Percentiles rank a stretch among this genome's conserved stretches.
Evolutionary conservation across 148 eudicot genomes (phyloP).

Genomic region (Silene conica): DNA sequence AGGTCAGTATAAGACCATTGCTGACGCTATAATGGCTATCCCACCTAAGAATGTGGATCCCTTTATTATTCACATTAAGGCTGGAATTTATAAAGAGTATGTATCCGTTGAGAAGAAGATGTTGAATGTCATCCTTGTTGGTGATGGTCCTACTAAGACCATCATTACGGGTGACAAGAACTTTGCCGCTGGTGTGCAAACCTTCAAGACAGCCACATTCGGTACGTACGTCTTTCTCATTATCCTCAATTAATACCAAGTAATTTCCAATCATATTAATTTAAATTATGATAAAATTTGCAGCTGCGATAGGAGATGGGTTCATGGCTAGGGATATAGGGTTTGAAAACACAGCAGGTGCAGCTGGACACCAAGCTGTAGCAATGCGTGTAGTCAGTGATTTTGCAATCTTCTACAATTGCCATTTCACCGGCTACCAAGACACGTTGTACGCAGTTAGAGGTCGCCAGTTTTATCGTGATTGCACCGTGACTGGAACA

Average conservation of each 20-base stretch:
- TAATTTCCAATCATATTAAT: too few species aligned
- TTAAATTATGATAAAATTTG: neutral
- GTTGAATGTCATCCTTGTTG: conserved; percentile 46
- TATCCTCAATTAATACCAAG: too few species aligned
- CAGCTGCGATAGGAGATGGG: conserved; percentile 36
- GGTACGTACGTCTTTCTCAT: conserved; percentile 32
- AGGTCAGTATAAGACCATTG: conserved; percentile 26
- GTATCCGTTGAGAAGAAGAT: conserved; percentile 34
- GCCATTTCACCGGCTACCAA: conserved; percentile 31
- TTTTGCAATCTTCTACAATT: conserved; percentile 31
- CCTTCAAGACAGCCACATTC: conserved; percentile 48
- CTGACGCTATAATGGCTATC: conserved; percentile 9
- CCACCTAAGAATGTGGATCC: conserved; percentile 20
- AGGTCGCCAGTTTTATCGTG: conserved; percentile 62
- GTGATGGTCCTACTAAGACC: conserved; percentile 63
- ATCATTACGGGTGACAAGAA: conserved; percentile 49
- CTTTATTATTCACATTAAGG: conserved; percentile 48
- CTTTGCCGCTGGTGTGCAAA: conserved; percentile 36
- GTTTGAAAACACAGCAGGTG: conserved; percentile 39
- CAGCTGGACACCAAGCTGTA: conserved; percentile 32
- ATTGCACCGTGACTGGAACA: conserved; percentile 51
- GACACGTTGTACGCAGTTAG: conserved; percentile 34
- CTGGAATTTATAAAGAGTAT: conserved; percentile 50
- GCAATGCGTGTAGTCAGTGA: conserved; percentile 30
- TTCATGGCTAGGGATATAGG: conserved; percentile 40